phyloP scores from a whole-genome alignment of 257 asterid genomes.

The Capsicum baccatum region DNA sequence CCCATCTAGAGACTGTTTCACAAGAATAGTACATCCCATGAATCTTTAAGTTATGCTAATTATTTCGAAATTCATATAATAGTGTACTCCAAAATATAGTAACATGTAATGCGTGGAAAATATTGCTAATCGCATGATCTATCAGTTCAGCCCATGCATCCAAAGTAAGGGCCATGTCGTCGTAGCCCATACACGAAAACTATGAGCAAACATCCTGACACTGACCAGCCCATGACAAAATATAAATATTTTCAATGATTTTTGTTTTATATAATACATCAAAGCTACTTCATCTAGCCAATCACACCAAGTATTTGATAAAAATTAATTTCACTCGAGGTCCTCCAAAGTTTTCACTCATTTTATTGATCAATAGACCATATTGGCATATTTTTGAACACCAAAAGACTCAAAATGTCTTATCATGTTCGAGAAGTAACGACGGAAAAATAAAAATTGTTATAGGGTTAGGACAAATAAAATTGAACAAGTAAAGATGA shows the following conservation, averaged over 20 bases:
- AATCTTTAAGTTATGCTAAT: background rate
- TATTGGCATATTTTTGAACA: too few species aligned
- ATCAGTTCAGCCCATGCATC: background rate
- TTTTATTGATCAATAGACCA: background rate
- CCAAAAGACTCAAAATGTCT: background rate
- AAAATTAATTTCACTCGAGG: too few species aligned
- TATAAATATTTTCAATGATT: background rate
- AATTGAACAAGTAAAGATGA: background rate
- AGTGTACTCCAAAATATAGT: too few species aligned
- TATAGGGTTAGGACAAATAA: background rate
- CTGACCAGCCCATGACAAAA: background rate
- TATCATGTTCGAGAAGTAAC: background rate
- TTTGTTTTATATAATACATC: too few species aligned
- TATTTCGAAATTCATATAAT: background rate
- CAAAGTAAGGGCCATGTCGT: background rate
- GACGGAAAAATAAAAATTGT: background rate
- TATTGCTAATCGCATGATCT: background rate
- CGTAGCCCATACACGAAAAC: background rate
- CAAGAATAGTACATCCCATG: background rate
- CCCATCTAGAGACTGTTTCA: background rate
- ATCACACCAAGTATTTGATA: background rate
- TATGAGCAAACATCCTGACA: background rate
- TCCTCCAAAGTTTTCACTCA: background rate
- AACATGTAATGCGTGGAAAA: too few species aligned
- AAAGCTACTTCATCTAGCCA: background rate